These are phyloP conservation scores for Metschnikowia drakensbergensis DNA, from an alignment of 805 yeast genomes.

Conservation along the genomic window DNA sequence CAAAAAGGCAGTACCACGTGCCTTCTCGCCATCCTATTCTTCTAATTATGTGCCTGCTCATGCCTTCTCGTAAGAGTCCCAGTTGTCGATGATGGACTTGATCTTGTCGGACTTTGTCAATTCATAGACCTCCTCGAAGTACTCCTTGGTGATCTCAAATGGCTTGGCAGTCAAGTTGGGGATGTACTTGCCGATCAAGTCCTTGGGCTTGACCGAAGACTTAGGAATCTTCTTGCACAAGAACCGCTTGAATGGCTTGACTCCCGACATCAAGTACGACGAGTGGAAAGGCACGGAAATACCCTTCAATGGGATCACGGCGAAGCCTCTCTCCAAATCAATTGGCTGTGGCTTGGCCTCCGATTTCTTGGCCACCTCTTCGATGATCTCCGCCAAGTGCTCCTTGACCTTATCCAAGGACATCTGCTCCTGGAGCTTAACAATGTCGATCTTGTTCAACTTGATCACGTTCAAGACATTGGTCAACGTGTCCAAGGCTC, in stretches of 20 bases:
- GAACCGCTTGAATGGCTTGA: slow-evolving; percentile 97
- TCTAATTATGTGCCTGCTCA: slow-evolving; percentile 17
- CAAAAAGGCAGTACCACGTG: slow-evolving; percentile 20
- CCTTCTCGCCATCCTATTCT: neutral
- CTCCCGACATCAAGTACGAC: slow-evolving; percentile 97
- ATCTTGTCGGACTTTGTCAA: slow-evolving; percentile 90
- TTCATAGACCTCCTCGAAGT: slow-evolving; percentile 92
- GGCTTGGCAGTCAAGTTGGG: slow-evolving; percentile 99
- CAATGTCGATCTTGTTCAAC: slow-evolving; percentile 90
- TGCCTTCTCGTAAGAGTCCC: slow-evolving; percentile 77
- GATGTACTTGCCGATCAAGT: slow-evolving; percentile 90
- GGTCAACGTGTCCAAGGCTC: slow-evolving; percentile 89
- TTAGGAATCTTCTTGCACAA: slow-evolving; percentile 92
- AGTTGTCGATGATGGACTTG: slow-evolving; percentile 84
- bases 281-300: slow-evolving; percentile 99
- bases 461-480: slow-evolving; percentile 92
- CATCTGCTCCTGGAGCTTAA: slow-evolving; percentile 75
- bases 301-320: slow-evolving; percentile 97
- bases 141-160: slow-evolving; percentile 91
- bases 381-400: slow-evolving; percentile 83
- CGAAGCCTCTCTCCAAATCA: slow-evolving; percentile 95
- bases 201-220: slow-evolving; percentile 92
- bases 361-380: slow-evolving; percentile 78
- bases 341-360: slow-evolving; percentile 92
- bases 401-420: slow-evolving; percentile 83